Conservation (phyloP, 2,329 filamentous ascomycete genomes). For the Trichophyton schoenleinii region DNA sequence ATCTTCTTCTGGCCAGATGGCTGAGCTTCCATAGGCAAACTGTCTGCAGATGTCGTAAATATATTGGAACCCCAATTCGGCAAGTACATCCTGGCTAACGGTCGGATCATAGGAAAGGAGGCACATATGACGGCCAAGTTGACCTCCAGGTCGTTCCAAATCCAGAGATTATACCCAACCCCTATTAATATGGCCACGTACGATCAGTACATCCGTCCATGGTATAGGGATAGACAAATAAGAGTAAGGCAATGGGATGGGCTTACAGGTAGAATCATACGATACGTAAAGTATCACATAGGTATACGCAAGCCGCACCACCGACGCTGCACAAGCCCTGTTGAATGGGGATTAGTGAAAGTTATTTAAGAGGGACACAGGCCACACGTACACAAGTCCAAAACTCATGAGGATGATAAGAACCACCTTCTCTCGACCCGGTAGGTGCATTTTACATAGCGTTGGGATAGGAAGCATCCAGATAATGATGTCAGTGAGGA, state of each 20-base stretch:
- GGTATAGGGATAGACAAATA: background rate
- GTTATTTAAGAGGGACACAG: background rate
- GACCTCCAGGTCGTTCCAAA: slow-evolving; percentile 15
- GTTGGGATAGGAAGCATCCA: slow-evolving; percentile 14
- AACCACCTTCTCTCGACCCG: slow-evolving; percentile 10
- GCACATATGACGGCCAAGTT: slow-evolving; percentile 18
- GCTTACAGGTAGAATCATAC: slow-evolving; percentile 15
- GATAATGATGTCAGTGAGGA: slow-evolving; percentile 12
- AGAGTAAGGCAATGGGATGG: background rate
- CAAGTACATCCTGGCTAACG: slow-evolving; percentile 11
- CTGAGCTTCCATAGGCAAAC: background rate
- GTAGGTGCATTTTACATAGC: slow-evolving; percentile 11
- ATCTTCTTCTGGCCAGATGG: background rate
- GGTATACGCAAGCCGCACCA: slow-evolving; percentile 12
- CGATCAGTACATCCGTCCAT: background rate
- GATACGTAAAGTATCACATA: slow-evolving; percentile 8
- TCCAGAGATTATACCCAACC: slow-evolving; percentile 14
- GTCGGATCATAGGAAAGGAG: slow-evolving; percentile 14
- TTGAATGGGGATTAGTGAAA: background rate
- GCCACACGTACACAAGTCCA: slow-evolving; percentile 11
- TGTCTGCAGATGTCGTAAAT: background rate
- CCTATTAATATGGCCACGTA: slow-evolving; percentile 1
- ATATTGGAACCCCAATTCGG: slow-evolving; percentile 5
- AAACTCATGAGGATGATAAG: slow-evolving; percentile 14
- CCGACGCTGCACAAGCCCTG: slow-evolving; percentile 12